Evolutionary conservation across 257 asterid genomes (phyloP).

Genomic region (Cruciata laevipes): DNA sequence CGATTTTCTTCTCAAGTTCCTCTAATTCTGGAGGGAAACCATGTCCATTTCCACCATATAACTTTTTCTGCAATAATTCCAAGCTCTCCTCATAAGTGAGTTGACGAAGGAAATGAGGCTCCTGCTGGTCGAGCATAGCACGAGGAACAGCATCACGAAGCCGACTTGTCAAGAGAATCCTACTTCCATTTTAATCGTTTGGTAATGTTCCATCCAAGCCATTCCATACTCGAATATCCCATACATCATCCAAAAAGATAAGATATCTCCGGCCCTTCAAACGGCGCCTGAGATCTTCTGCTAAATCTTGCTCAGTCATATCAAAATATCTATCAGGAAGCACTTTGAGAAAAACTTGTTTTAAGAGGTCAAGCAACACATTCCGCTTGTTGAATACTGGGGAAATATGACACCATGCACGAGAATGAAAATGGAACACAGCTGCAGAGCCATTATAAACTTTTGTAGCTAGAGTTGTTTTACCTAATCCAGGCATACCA

Average conservation of each 20-base stretch:
- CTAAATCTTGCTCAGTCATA: not conserved
- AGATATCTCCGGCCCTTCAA: not conserved
- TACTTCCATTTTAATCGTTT: conserved; percentile 6
- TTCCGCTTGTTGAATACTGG: not conserved
- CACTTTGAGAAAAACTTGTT: not conserved
- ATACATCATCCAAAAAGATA: conserved; percentile 12
- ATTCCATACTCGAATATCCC: conserved; percentile 2
- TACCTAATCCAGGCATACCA: conserved; percentile 18
- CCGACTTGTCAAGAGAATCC: conserved; percentile 13
- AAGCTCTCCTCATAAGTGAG: conserved; percentile 5
- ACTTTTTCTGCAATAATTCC: conserved; percentile 7
- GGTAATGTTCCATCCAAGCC: not conserved
- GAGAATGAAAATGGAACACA: not conserved
- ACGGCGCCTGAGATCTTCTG: not conserved
- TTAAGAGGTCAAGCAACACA: conserved; percentile 2
- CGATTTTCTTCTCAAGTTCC: not conserved
- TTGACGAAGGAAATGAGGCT: not conserved
- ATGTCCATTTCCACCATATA: not conserved
- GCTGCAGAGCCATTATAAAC: not conserved
- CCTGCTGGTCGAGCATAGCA: not conserved
- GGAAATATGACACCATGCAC: conserved; percentile 10
- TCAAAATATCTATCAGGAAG: not conserved
- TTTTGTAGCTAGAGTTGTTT: conserved; percentile 15
- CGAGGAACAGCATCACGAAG: not conserved
- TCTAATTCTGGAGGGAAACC: not conserved